Evolutionary conservation across 225 moss, liverwort and hornwort genomes (phyloP).

Genomic region (Ulota crispa): DNA sequence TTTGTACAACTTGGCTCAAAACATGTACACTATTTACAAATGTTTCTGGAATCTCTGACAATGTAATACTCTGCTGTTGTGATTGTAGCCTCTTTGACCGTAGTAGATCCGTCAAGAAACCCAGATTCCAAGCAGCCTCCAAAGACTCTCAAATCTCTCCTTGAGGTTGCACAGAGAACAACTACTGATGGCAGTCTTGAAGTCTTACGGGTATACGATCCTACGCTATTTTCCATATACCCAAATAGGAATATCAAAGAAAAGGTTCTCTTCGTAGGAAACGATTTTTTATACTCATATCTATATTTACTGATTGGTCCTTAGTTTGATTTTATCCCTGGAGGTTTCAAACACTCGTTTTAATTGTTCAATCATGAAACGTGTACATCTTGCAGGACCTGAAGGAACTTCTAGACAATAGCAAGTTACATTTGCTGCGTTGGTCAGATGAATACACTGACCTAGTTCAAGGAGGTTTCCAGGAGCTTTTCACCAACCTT

Average conservation of each 20-base stretch:
- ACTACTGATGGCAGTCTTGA: conserved; percentile 53
- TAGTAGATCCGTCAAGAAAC: conserved; percentile 43
- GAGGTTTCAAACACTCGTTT: background rate
- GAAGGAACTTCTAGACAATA: conserved; percentile 78
- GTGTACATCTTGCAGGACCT: conserved; percentile 66
- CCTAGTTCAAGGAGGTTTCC: conserved; percentile 91
- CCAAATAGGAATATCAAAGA: background rate
- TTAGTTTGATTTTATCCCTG: background rate
- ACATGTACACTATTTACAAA: background rate
- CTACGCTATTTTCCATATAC: background rate
- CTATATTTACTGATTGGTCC: background rate
- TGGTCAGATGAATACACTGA: conserved; percentile 96
- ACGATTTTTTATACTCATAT: background rate
- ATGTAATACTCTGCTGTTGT: conserved; percentile 15
- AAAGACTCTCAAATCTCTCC: conserved; percentile 49
- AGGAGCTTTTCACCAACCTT: conserved; percentile 87
- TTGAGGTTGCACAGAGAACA: conserved; percentile 54
- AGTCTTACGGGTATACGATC: conserved; percentile 51
- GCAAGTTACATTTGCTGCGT: conserved; percentile 64
- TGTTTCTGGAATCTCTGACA: conserved; percentile 15
- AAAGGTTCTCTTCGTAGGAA: background rate
- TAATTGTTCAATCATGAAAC: conserved; percentile 7
- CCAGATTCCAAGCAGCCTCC: conserved; percentile 38
- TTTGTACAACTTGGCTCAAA: background rate
- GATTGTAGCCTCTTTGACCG: conserved; percentile 47